Evolutionary conservation across 1,284 basidiomycete genomes (phyloP), one percentile per base, ranked within the genome.

Genomic region (Anthracocystis walkeri): DNA sequence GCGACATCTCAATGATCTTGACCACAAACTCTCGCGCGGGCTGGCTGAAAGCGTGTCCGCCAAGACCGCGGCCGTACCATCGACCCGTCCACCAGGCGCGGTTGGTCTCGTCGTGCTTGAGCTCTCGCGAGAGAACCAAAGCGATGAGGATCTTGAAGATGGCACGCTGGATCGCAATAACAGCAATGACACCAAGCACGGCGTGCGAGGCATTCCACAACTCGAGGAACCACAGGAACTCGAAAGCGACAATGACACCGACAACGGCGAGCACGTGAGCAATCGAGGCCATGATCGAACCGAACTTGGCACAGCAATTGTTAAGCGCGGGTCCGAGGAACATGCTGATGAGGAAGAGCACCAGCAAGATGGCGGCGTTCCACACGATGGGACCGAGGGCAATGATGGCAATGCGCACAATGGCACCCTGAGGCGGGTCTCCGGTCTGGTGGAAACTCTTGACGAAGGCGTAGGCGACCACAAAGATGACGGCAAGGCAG

Each of bases 341-440:
- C 69, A 98, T 87, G 63, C 94, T 95, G 75, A 94, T 87, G 77
- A 99, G 85, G 90, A 99, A 98, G 64, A 95, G 87, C 12, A 91
- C 87, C 74, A 98, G 87, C 54, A 99, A 89, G 25, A 98, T 87
- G 0, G 92, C 93, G 21, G 93, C 94, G 85, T 99, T 99, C 91
- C 91, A 97, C 4, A 96, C 94, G 80, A 99, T 92, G 1, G 96
- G 97, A 7, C 96, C 96, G 20, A 99, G 87, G 11, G 96, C 90
- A 78, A 99, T 92, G 82, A 99, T 90, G 29, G 93, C 93, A 70
- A 99, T 94, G 52, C 96, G 93, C 64, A 97, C 90, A 72, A 99
- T 89, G 75, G 92, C 93, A 61, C 93, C 89, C 75, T 86, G 79
- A 6, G 81, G 77, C 53, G 81, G 81, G 67, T 81, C 80, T 58